Evolutionary conservation across 1,284 basidiomycete genomes (phyloP), one percentile per base, ranked within the genome.

Genomic region (Ustilago loliicola): DNA sequence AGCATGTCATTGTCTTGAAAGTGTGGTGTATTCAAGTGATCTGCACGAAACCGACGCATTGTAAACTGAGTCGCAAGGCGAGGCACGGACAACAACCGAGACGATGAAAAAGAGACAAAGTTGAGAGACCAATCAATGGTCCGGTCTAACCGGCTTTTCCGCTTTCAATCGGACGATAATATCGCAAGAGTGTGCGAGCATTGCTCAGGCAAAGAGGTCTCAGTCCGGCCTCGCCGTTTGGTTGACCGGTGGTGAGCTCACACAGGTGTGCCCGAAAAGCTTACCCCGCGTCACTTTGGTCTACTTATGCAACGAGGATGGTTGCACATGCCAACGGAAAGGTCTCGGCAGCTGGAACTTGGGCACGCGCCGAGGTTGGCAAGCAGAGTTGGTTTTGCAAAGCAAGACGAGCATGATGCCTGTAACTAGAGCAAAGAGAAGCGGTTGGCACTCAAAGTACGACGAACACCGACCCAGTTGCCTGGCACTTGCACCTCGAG

Each of bases 231-330:
- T 11, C 11, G 32, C 36, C 17, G 7, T 47, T 4, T 11, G 52
- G 10, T 53, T 36, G 15, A 15, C 36, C 36, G 36, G 36, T 38
- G 36, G 36, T 38, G 36, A 15, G 36, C 36, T 38, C 36, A 38
- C 36, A 15, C 36, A 10, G 13, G 30, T 53, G 52, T 53, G 29
- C 52, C 52, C 34, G 52, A 53, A 53, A 36, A 38, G 52, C 52
- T 21, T 53, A 53, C 52, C 52, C 52, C 52, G 52, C 52, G 29
- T 9, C 50, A 30, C 50, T 29, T 27, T 30, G 9, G 15, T 38
- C 36, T 8, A 10, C 36, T 29, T 15, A 29, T 51, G 15, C 50
- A 30, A 29, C 50, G 50, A 51, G 30, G 3, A 19, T 23, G 19
- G 52, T 30, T 36, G 27, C 45, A 47, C 2, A 21, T 5, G 17